Percentiles rank a stretch among this genome's conserved stretches.
Evolutionary conservation across 2,329 filamentous ascomycete genomes (phyloP).

Genomic region (Alternaria postmessia): DNA sequence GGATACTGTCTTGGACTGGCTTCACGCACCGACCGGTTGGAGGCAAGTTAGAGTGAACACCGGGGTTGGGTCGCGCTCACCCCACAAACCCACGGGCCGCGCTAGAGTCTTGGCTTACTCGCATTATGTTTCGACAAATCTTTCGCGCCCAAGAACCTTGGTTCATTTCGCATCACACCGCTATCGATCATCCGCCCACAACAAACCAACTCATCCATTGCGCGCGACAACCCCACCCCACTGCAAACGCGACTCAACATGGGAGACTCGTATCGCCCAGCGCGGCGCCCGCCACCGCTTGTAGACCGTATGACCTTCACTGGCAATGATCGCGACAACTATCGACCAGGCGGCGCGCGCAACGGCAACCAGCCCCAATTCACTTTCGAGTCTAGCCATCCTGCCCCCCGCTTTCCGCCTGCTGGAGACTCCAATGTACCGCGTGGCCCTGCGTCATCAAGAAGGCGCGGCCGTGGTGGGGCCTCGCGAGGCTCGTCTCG

Average conservation of each 20-base stretch:
- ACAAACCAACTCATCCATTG: conserved; percentile 1
- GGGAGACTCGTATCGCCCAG: conserved; percentile 41
- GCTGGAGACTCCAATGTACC: conserved; percentile 32
- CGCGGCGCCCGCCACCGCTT: conserved; percentile 31
- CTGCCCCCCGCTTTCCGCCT: conserved; percentile 42
- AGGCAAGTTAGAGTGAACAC: background rate
- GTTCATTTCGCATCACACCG: conserved; percentile 11
- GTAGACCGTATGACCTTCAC: conserved; percentile 43
- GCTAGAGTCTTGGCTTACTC: conserved; percentile 25
- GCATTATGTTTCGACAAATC: conserved; percentile 19
- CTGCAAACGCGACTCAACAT: conserved; percentile 21
- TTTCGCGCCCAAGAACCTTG: conserved; percentile 19
- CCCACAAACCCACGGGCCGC: conserved; percentile 14
- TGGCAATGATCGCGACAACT: conserved; percentile 36
- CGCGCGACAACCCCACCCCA: conserved; percentile 9
- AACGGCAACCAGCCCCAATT: conserved; percentile 39
- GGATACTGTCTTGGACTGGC: background rate
- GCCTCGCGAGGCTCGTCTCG: conserved; percentile 23
- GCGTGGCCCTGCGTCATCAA: conserved; percentile 17
- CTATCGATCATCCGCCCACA: conserved; percentile 1
- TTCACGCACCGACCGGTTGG: background rate
- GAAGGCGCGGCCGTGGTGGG: conserved; percentile 31
- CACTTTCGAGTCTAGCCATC: conserved; percentile 43
- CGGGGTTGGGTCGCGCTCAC: background rate
- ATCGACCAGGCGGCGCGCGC: conserved; percentile 32